These are phyloP conservation scores for Chrysopogon serrulatus DNA, from an alignment of 176 grass and related monocot genomes.

Conservation along the genomic window DNA sequence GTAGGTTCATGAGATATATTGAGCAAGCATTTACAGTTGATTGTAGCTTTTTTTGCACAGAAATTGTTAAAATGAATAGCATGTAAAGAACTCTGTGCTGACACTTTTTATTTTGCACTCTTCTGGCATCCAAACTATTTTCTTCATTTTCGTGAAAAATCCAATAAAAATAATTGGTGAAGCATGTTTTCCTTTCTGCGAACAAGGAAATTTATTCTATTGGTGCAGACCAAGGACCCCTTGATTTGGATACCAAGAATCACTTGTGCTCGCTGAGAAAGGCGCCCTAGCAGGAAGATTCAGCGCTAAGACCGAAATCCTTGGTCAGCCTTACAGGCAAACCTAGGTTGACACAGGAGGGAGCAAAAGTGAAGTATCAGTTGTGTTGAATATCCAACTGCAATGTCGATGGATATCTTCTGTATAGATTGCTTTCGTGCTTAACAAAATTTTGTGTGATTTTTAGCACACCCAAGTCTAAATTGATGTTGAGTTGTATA, in stretches of 20 bases:
- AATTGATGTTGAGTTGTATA: not conserved
- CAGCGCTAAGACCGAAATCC: constrained; percentile 54
- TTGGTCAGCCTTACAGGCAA: constrained; percentile 59
- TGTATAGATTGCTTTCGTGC: not conserved
- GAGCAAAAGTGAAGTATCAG: constrained; percentile 11
- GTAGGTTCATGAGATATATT: not conserved
- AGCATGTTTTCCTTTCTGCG: not conserved
- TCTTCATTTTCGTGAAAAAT: not conserved
- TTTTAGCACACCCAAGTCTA: not conserved
- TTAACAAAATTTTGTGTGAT: not conserved
- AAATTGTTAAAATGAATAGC: not conserved
- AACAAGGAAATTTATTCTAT: not conserved
- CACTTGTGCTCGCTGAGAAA: constrained; percentile 77
- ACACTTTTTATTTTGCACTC: not conserved
- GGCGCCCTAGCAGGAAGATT: constrained; percentile 67
- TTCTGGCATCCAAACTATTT: not conserved
- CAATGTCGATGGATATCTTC: not conserved
- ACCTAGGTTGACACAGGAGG: constrained; percentile 28
- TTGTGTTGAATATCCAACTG: not conserved
- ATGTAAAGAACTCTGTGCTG: not conserved
- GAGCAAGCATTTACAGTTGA: not conserved
- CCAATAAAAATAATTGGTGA: not conserved
- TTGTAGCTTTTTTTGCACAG: not conserved
- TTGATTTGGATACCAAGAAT: constrained; percentile 82
- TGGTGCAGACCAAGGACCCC: constrained; percentile 53